A percentile compares a stretch with the other conserved stretches of the same genome.
phyloP scores from a whole-genome alignment of 768 basidiomycete genomes.

The Auriculariales sp. region DNA sequence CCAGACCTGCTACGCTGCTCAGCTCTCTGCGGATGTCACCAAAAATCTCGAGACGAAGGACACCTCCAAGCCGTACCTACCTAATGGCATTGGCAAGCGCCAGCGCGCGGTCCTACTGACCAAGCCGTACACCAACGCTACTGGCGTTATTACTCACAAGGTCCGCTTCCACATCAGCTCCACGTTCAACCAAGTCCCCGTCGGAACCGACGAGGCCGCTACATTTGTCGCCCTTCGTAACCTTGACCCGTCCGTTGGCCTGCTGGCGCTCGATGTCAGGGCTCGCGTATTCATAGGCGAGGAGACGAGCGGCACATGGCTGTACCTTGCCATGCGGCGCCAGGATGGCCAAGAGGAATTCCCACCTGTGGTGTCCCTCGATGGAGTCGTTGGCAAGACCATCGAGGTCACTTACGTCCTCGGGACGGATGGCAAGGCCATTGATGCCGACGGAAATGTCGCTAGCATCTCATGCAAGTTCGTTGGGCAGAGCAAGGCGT shows the following conservation, averaged over 20 bases:
- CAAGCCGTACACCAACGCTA: neutral
- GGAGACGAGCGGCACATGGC: neutral
- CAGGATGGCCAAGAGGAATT: neutral
- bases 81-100: neutral
- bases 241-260: neutral
- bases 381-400: neutral
- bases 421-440: neutral
- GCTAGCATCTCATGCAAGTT: neutral
- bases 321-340: neutral
- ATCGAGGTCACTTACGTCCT: neutral
- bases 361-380: neutral
- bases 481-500: neutral
- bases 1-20: neutral
- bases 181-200: neutral
- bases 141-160: neutral
- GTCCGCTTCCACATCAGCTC: constrained; percentile 1
- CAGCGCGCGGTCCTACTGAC: neutral
- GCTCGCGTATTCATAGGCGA: neutral
- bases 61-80: neutral
- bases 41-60: neutral
- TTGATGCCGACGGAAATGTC: neutral
- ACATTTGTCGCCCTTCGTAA: neutral
- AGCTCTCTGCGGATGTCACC: neutral
- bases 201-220: neutral
- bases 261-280: neutral